Percentiles rank a stretch among this genome's conserved stretches.
Evolutionary conservation across 106 monocot genomes (phyloP).

Genomic region (Hemerocallis citrina): DNA sequence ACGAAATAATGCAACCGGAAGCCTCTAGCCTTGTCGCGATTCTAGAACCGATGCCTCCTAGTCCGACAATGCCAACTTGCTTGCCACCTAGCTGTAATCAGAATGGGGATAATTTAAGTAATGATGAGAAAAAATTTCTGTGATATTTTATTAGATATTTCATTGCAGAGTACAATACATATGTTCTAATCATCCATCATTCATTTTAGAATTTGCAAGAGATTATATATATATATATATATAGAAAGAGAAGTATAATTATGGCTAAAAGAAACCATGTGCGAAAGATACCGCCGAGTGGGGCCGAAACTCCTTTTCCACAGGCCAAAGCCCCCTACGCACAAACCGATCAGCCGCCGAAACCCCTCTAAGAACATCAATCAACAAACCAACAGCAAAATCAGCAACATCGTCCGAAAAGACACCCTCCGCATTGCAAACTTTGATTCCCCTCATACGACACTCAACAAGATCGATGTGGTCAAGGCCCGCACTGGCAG

Average conservation of each 20-base stretch:
- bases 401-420: constrained; percentile 36
- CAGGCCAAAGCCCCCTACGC: constrained; percentile 21
- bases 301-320: constrained; percentile 16
- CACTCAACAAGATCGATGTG: constrained; percentile 39
- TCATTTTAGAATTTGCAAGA: too few species aligned
- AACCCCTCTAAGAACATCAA: constrained; percentile 31
- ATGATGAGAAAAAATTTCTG: too few species aligned
- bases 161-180: too few species aligned
- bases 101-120: too few species aligned
- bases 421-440: constrained; percentile 24
- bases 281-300: too few species aligned
- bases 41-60: constrained; percentile 53
- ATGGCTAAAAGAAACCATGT: too few species aligned
- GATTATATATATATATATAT: too few species aligned
- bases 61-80: constrained; percentile 46
- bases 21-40: constrained; percentile 59
- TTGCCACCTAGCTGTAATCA: constrained; percentile 46
- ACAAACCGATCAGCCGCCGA: constrained; percentile 29
- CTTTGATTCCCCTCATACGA: constrained; percentile 18
- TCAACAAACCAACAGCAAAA: constrained; percentile 29
- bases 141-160: too few species aligned
- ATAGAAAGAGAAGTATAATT: too few species aligned
- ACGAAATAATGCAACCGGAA: constrained; percentile 42
- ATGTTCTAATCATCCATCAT: too few species aligned
- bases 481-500: constrained; percentile 17